These are phyloP conservation scores for Lepraria neglecta DNA, from an alignment of 495 filamentous ascomycete genomes.

Conservation along the genomic window DNA sequence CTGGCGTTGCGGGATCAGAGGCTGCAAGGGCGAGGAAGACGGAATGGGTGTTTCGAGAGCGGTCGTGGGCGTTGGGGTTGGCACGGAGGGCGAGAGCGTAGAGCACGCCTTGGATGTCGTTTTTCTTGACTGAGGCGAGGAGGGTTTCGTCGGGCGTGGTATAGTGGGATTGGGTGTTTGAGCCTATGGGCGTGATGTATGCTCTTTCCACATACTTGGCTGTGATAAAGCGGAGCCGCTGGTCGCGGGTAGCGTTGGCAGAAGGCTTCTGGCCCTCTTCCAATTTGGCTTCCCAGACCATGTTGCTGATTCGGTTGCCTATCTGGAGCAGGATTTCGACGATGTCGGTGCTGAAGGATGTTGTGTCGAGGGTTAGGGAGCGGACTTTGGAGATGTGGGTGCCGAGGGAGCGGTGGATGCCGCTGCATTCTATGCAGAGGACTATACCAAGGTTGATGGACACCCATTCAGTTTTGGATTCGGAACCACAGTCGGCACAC, in stretches of 20 bases:
- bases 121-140: constrained; percentile 87
- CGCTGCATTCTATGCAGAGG: constrained; percentile 96
- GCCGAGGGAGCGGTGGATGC: constrained; percentile 92
- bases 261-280: constrained; percentile 64
- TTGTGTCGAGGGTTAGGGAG: constrained; percentile 90
- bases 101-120: constrained; percentile 84
- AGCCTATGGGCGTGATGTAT: constrained; percentile 71
- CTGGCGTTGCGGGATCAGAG: constrained; percentile 75
- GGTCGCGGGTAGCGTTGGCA: constrained; percentile 74
- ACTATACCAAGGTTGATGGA: constrained; percentile 96
- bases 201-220: constrained; percentile 84
- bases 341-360: constrained; percentile 91
- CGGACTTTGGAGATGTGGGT: constrained; percentile 98
- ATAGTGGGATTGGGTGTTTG: constrained; percentile 63
- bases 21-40: constrained; percentile 91
- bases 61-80: constrained; percentile 82
- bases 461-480: constrained; percentile 93
- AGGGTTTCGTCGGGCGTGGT: constrained; percentile 80
- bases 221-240: constrained; percentile 86
- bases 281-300: constrained; percentile 88
- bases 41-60: constrained; percentile 77
- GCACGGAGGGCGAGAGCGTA: constrained; percentile 84
- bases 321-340: constrained; percentile 89
- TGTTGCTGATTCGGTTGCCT: constrained; percentile 91
- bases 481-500: constrained; percentile 93